Base-by-base conservation (phyloP, 139 green algal genomes). In the Closterium sp. region DNA sequence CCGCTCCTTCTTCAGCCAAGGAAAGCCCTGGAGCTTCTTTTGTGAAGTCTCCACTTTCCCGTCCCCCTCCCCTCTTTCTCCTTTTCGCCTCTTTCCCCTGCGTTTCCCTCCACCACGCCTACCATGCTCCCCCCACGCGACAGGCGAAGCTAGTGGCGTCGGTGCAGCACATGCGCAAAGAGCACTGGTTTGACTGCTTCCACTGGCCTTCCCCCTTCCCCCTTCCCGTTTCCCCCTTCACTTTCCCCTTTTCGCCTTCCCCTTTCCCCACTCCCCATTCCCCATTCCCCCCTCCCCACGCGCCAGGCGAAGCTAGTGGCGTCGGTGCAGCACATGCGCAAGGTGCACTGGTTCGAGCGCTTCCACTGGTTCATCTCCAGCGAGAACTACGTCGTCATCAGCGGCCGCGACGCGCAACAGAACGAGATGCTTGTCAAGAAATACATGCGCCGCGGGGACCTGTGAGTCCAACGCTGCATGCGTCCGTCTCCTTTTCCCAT, bases 171-270 rank as follows among this genome's bases (percentile, higher is more conserved):
- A 89, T 96, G 89, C 97, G 98, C 86, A 98, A 99, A 95, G 88
- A 95, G n/a, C 94, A 95, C 91, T 99, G 97, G 97, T 99, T 98
- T 92, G 98, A 99, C 95, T 96, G 97, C 87, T 99, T 99, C 95
- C 93, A 98, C 93, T 99, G 98, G 98, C n/a, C n/a, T n/a, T n/a
- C n/a, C n/a, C 0, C 4, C 38, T 9, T 12, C 38, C 38, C 38
- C 4, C 2, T 10, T 10, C 4, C 38, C 38, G 9, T 66, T 1
- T 10, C 38, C 19, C 38, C 9, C 38, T 66, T 10, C 38, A 1
- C 25, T 28, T 19, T 1, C 30, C 86, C 30, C 31, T 89, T 16
- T 12, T 33, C 32, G 1, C 86, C 8, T 85, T 28, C 16, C 5
- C 55, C 16, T 28, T 12, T 19, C 55, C 16, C 25, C 3, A 5